Base-by-base conservation (phyloP, 2,329 filamentous ascomycete genomes). In the Penicillium griseofulvum region DNA sequence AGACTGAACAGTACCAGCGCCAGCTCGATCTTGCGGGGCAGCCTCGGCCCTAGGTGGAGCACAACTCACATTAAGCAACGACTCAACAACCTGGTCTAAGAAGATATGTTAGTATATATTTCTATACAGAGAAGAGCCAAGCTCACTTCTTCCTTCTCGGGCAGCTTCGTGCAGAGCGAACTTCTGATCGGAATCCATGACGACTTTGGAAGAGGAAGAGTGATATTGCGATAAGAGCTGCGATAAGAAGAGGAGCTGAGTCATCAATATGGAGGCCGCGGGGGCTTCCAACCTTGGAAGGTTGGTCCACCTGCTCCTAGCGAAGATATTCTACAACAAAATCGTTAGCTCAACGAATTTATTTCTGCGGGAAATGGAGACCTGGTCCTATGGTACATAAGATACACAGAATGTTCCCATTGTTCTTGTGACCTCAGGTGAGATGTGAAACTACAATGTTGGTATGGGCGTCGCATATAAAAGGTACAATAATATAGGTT, bases 91-190 rank as follows among this genome's bases (percentile, higher is more conserved):
- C 54, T 81, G 76, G 29, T 82, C 90, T 95, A 65, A 43, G 50
- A 22, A 24, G 54, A 52, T 63, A 59, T 4, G 19, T 65, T 70
- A 69, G 63, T 53, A 63, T 59, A 48, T 38, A 42, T 44, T 52
- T 17, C 53, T 50, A 54, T 53, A 39, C 38, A 33, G 38, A 41
- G 9, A 3, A 51, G 37, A 7, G 28, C 31, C 8, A 47, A 19
- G 60, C 81, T 70, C 81, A 96, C 92, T 82, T 79, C 85, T 88
- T 39, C 92, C 91, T 72, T 96, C 90, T 54, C 92, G 84, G 58
- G 88, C 88, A 39, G 93, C 93, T 62, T 89, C 89, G 70, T 97
- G 93, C 41, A 97, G 87, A 28, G 91, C 88, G 65, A 87, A 97
- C 66, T 88, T 72, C 45, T 77, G 73, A 52, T 75, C 71, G 11